phyloP scores from a whole-genome alignment of 2,329 filamentous ascomycete species.

The Cladophialophora exuberans region DNA sequence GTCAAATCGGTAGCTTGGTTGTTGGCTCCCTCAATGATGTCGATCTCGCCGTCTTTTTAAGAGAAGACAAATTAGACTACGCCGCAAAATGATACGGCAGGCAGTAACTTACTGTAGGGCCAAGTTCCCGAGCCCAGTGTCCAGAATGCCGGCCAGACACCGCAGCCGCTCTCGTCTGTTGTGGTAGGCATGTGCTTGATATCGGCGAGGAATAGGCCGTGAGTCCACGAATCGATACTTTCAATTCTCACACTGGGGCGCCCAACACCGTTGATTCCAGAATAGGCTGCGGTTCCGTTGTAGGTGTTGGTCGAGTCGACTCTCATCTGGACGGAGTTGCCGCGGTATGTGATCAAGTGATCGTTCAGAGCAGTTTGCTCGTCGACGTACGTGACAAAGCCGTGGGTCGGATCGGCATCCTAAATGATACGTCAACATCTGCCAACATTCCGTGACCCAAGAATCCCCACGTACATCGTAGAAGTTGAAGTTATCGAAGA shows the following conservation, averaged over 20 bases:
- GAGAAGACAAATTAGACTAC: no score
- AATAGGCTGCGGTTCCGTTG: conserved; percentile 39
- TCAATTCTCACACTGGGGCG: conserved; percentile 51
- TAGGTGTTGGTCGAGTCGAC: conserved; percentile 31
- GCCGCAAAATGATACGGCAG: neutral
- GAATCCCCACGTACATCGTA: conserved; percentile 36
- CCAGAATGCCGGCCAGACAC: conserved; percentile 48
- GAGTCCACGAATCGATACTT: conserved; percentile 47
- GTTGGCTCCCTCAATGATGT: conserved; percentile 59
- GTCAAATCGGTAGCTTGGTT: conserved; percentile 45
- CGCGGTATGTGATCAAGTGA: conserved; percentile 35
- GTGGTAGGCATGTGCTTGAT: conserved; percentile 51
- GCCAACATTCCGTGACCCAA: neutral
- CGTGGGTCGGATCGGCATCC: conserved; percentile 51
- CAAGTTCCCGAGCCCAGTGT: conserved; percentile 47
- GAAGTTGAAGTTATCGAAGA: conserved; percentile 56
- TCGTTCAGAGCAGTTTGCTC: conserved; percentile 40
- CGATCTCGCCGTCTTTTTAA: conserved; percentile 53
- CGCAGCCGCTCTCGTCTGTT: conserved; percentile 41
- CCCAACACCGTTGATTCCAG: conserved; percentile 45
- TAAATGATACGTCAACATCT: conserved; percentile 11
- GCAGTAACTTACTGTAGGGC: conserved; percentile 35
- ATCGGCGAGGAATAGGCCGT: conserved; percentile 53
- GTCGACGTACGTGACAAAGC: conserved; percentile 48
- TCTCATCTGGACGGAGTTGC: conserved; percentile 32